phyloP scores from a whole-genome alignment of 495 filamentous ascomycete genomes.

The Xylaria grammica region DNA sequence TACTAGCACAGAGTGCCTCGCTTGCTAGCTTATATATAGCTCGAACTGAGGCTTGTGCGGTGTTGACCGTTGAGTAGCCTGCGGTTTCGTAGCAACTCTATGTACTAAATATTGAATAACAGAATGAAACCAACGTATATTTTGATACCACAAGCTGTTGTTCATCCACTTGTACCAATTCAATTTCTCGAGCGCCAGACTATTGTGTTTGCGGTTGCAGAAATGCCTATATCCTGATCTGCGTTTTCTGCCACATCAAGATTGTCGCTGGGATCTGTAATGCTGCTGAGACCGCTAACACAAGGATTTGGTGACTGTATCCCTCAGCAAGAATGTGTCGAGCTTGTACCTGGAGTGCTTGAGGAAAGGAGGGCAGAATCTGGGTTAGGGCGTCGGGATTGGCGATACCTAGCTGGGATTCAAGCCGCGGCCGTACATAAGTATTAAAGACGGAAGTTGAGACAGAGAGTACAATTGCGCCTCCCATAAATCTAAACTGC shows the following conservation, averaged over 20 bases:
- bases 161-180: too few species aligned
- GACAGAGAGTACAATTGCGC: conserved; percentile 22
- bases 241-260: conserved; percentile 28
- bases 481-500: conserved; percentile 29
- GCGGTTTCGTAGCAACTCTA: too few species aligned
- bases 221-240: conserved; percentile 5
- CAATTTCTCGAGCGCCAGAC: too few species aligned
- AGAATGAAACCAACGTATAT: too few species aligned
- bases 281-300: conserved; percentile 25
- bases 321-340: conserved; percentile 10
- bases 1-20: too few species aligned
- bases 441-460: conserved; percentile 29
- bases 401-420: conserved; percentile 5
- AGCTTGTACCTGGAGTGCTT: background rate
- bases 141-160: too few species aligned
- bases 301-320: conserved; percentile 30
- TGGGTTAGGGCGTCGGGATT: background rate
- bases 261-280: conserved; percentile 26
- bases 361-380: conserved; percentile 1
- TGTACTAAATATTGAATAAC: too few species aligned
- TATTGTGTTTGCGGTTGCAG: too few species aligned
- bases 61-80: too few species aligned
- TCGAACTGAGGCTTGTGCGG: too few species aligned
- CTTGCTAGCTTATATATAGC: too few species aligned
- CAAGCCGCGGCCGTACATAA: conserved; percentile 19